phyloP scores from a whole-genome alignment of 805 yeast species.

The Teunomyces pallodes region DNA sequence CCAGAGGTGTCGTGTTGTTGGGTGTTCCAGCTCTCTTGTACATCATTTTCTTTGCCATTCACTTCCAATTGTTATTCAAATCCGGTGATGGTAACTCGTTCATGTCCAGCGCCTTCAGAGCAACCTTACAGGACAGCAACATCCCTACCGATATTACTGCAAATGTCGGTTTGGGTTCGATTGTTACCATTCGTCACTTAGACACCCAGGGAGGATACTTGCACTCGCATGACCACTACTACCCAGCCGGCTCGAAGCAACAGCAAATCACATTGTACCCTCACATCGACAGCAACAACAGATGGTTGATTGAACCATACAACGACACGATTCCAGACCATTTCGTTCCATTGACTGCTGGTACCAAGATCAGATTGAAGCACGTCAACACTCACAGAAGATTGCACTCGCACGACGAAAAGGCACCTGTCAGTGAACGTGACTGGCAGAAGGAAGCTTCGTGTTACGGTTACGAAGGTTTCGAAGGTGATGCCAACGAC shows the following conservation, averaged over 20 bases:
- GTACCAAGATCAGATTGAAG: conserved; percentile 65
- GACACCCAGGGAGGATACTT: conserved; percentile 77
- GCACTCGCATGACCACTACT: conserved; percentile 73
- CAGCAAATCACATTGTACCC: conserved; percentile 82
- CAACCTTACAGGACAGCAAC: conserved; percentile 55
- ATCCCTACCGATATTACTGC: conserved; percentile 60
- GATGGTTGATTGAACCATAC: conserved; percentile 69
- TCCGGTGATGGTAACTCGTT: conserved; percentile 75
- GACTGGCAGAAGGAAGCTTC: conserved; percentile 88
- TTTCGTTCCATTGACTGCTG: conserved; percentile 64
- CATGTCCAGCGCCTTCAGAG: conserved; percentile 70
- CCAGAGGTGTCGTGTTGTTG: conserved; percentile 53
- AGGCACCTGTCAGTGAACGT: conserved; percentile 69
- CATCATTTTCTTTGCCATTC: conserved; percentile 57
- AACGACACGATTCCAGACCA: conserved; percentile 53
- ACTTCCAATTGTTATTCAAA: conserved; percentile 52
- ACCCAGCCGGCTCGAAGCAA: conserved; percentile 79
- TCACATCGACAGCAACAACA: conserved; percentile 71
- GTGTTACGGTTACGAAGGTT: conserved; percentile 73
- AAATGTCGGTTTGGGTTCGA: conserved; percentile 72
- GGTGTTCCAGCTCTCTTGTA: conserved; percentile 61
- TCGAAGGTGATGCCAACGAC: conserved; percentile 81
- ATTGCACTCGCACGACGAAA: conserved; percentile 80
- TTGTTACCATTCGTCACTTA: conserved; percentile 63
- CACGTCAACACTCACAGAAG: conserved; percentile 61